Conservation (phyloP, 2,329 filamentous ascomycete species). For the Pyricularia grisea region DNA sequence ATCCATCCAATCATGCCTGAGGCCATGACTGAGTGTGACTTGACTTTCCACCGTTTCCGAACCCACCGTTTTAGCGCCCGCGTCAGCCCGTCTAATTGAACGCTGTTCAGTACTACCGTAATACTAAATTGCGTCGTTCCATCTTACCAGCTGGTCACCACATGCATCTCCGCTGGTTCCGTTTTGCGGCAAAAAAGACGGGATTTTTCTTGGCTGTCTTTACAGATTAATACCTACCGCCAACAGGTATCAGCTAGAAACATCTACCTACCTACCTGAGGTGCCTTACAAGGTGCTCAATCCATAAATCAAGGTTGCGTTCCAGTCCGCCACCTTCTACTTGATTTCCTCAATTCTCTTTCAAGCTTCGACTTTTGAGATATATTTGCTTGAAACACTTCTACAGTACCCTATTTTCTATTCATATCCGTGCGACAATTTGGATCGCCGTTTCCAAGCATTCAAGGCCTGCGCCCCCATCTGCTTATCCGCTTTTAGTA, state of each 20-base stretch:
- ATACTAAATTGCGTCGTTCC: too few species aligned
- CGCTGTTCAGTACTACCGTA: not conserved
- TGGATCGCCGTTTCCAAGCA: constrained; percentile 1
- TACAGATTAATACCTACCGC: not conserved
- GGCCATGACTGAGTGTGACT: not conserved
- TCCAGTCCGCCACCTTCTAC: not conserved
- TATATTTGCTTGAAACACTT: not conserved
- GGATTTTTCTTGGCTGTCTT: not conserved
- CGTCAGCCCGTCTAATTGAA: not conserved
- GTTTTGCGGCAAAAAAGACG: not conserved
- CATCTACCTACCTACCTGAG: too few species aligned
- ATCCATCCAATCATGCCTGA: not conserved
- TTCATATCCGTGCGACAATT: not conserved
- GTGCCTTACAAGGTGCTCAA: too few species aligned
- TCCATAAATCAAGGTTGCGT: not conserved
- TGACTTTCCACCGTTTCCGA: not conserved
- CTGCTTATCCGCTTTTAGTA: not conserved
- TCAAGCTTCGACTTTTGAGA: not conserved
- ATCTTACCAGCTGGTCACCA: not conserved
- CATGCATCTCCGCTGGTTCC: not conserved
- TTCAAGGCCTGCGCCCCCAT: not conserved
- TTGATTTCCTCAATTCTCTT: not conserved
- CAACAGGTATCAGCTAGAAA: not conserved
- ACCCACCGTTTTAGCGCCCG: not conserved
- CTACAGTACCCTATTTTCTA: not conserved